Evolutionary conservation across 768 basidiomycete species (phyloP).

Genomic region (Cystobasidium ongulense): DNA sequence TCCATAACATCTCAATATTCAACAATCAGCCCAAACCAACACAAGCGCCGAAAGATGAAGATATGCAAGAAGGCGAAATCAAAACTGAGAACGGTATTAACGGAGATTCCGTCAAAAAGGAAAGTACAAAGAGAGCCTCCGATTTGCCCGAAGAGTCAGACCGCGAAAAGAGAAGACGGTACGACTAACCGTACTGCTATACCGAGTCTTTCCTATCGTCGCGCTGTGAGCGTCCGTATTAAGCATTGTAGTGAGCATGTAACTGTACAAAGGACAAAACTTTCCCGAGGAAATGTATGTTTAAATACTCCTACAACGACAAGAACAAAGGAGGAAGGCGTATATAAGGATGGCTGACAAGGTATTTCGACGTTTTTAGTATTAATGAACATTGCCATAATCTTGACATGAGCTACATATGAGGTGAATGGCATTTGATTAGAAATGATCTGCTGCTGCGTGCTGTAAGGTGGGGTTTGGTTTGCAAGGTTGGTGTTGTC

Average conservation of each 20-base stretch:
- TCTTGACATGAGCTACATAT: too few species aligned
- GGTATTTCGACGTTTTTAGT: too few species aligned
- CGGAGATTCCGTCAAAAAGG: constrained; percentile 28
- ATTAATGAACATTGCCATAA: too few species aligned
- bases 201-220: background rate
- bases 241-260: constrained; percentile 6
- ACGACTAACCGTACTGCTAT: constrained; percentile 16
- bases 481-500: too few species aligned
- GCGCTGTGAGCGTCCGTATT: background rate
- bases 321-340: background rate
- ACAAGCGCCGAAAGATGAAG: background rate
- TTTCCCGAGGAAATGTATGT: background rate
- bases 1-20: constrained; percentile 21
- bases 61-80: background rate
- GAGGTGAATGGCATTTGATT: too few species aligned
- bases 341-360: background rate
- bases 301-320: background rate
- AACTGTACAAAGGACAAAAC: background rate
- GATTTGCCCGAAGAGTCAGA: constrained; percentile 22
- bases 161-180: constrained; percentile 35
- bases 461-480: too few species aligned
- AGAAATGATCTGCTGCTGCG: too few species aligned
- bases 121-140: background rate
- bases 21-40: constrained; percentile 25
- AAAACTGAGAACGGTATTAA: constrained; percentile 25